Base-by-base conservation (phyloP, 805 yeast species). In the Brettanomyces custersianus region DNA sequence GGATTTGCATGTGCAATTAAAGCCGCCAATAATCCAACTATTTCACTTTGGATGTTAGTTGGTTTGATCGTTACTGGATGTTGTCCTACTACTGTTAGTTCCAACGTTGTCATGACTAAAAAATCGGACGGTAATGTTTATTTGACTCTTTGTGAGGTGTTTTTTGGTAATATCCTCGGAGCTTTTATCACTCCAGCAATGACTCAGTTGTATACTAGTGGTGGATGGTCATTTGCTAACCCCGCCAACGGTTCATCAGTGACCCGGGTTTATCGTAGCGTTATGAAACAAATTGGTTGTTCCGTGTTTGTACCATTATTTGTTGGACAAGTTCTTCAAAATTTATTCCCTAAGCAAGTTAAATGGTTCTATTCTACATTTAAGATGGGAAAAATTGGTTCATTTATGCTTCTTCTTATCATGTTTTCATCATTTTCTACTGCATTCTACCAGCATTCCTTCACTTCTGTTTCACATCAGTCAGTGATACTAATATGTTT, bases 51-150 rank as follows among this genome's bases (percentile, higher is more conserved):
- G 85, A 70, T 85, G 46, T 61, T 87, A 17, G 81, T 81, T 11
- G 96, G 96, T 1, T 57, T 87, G 40, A 72, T 87, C 15, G 80
- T 85, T 31, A 82, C 95, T 2, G 83, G 84, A 21, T 72, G 90
- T 10, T 83, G 94, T 55, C 96, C 96, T 20, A 87, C 96, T 7
- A 87, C 96, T 0, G 94, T 87, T 15, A 75, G 88, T 0, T 85
- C 95, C 2, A 87, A 87, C 53, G 95, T 87, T 20, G 88, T 87
- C 20, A 87, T 87, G 95, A 87, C 96, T 5, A 70, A 77, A 36
- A 72, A 72, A 40, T 95, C 96, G 0, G 77, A 80, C 45, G 96
- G 95, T 7, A 84, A 86, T 56, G 88, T 75, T 44, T 41, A 51
- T 13, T 59, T 86, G 36, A 79, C 94, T 15, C 62, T 85, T 5